Conservation (phyloP, 805 yeast species). For the Wickerhamiella sergipiensis region DNA sequence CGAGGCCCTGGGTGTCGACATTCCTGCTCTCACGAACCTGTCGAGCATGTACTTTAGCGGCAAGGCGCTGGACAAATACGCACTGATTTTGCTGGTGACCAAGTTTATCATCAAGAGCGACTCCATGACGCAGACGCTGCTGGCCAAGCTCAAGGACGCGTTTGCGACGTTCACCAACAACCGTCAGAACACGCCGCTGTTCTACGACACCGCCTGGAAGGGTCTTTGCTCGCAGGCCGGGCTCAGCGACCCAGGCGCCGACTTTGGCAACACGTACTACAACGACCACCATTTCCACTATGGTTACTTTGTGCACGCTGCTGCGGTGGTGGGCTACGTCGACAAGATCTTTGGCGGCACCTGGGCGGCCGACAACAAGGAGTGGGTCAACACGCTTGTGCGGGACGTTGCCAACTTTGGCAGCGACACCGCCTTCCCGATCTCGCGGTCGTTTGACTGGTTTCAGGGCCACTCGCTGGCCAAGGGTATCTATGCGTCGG, state of each 20-base stretch:
- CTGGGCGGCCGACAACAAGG: constrained; percentile 36
- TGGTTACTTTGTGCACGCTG: constrained; percentile 72
- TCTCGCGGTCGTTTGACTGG: constrained; percentile 55
- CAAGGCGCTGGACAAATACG: constrained; percentile 76
- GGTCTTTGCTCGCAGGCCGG: constrained; percentile 24
- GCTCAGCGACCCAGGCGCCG: constrained; percentile 34
- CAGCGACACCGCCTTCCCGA: constrained; percentile 45
- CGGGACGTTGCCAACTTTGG: constrained; percentile 51
- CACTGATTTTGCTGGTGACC: constrained; percentile 64
- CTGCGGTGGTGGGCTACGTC: constrained; percentile 60
- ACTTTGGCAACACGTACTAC: constrained; percentile 66
- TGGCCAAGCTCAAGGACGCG: constrained; percentile 51
- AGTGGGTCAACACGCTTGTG: constrained; percentile 46
- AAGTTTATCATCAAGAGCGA: constrained; percentile 50
- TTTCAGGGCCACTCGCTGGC: constrained; percentile 68
- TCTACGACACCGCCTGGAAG: constrained; percentile 59
- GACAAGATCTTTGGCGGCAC: constrained; percentile 36
- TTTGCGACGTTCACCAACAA: constrained; percentile 57
- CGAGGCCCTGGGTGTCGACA: constrained; percentile 39
- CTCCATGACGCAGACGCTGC: constrained; percentile 34
- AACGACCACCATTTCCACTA: constrained; percentile 85
- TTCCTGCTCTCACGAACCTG: constrained; percentile 41
- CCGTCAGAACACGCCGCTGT: constrained; percentile 56
- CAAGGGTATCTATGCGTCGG: constrained; percentile 45
- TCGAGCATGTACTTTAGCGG: constrained; percentile 91